phyloP scores from a whole-genome alignment of 2,329 filamentous ascomycete genomes.

The Aspergillus neoniger region DNA sequence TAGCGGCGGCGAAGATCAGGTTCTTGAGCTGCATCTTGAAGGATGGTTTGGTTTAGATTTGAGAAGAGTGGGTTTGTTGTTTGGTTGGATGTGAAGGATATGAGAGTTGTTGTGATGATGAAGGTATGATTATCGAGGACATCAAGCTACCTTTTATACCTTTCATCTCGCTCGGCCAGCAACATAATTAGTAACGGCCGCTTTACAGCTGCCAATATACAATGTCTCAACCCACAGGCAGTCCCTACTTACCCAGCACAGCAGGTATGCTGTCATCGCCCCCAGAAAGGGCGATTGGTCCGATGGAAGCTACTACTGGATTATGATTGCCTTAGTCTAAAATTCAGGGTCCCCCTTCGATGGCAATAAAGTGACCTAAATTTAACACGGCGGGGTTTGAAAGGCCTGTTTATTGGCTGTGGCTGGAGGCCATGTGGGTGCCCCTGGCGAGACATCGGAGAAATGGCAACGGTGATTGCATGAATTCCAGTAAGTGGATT shows the following conservation, averaged over 20 bases:
- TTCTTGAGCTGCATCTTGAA: conserved; percentile 34
- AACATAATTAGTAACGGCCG: not conserved
- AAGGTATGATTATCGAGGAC: not conserved
- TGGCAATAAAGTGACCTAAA: not conserved
- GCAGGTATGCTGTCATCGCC: not conserved
- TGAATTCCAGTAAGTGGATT: not conserved
- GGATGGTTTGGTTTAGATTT: not conserved
- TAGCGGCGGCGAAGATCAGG: conserved; percentile 32
- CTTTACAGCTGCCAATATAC: not conserved
- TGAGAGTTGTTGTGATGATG: not conserved
- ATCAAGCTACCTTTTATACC: not conserved
- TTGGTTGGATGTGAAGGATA: not conserved
- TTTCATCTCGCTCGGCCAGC: not conserved
- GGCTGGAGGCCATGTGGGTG: not conserved
- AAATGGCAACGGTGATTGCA: not conserved
- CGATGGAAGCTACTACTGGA: not conserved
- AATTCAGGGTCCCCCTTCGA: not conserved
- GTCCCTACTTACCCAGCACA: not conserved
- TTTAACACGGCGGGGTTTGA: not conserved
- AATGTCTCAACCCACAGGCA: not conserved
- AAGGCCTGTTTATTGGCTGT: not conserved
- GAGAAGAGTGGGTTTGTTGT: not conserved
- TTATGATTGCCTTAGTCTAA: not conserved
- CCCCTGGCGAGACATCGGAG: not conserved
- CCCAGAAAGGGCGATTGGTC: not conserved